phyloP scores from a whole-genome alignment of 2,329 filamentous ascomycete genomes.

The Pseudogymnoascus sp. region DNA sequence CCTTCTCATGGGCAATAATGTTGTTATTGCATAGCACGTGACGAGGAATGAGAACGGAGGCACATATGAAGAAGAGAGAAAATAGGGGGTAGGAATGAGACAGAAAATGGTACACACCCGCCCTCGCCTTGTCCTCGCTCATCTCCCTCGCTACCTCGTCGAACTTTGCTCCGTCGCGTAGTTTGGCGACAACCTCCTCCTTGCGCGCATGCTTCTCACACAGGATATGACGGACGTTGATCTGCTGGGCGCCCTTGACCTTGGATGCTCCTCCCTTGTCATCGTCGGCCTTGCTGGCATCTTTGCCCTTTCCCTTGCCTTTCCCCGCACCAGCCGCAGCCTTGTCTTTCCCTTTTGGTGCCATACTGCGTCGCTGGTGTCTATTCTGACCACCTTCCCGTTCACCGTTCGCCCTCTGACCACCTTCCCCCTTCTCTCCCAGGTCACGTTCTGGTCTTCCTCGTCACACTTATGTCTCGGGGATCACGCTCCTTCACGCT shows the following conservation, averaged over 20 bases:
- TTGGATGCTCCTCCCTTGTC: slow-evolving; percentile 32
- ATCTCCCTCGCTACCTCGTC: slow-evolving; percentile 66
- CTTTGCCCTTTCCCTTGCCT: slow-evolving; percentile 24
- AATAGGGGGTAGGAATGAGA: not conserved
- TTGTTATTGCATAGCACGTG: not conserved
- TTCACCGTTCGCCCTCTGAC: not conserved
- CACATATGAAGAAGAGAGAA: not conserved
- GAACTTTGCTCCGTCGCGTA: slow-evolving; percentile 60
- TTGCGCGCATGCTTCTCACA: slow-evolving; percentile 74
- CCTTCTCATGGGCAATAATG: not conserved
- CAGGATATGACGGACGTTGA: slow-evolving; percentile 66
- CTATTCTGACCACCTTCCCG: not conserved
- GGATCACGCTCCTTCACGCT: not conserved
- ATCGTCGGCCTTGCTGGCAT: slow-evolving; percentile 35
- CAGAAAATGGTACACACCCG: slow-evolving; percentile 37
- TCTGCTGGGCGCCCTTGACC: slow-evolving; percentile 55
- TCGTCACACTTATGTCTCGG: not conserved
- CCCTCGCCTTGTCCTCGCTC: slow-evolving; percentile 69
- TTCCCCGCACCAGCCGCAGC: slow-evolving; percentile 11
- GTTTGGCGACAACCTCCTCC: slow-evolving; percentile 63
- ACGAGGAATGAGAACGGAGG: not conserved
- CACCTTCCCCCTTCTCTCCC: not conserved
- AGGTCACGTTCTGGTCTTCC: not conserved
- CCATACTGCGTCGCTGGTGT: slow-evolving; percentile 16
- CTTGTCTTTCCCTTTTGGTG: slow-evolving; percentile 25